Evolutionary conservation across 371 early-diverging fungal species (phyloP).

Genomic region (Lichtheimia ramosa): DNA sequence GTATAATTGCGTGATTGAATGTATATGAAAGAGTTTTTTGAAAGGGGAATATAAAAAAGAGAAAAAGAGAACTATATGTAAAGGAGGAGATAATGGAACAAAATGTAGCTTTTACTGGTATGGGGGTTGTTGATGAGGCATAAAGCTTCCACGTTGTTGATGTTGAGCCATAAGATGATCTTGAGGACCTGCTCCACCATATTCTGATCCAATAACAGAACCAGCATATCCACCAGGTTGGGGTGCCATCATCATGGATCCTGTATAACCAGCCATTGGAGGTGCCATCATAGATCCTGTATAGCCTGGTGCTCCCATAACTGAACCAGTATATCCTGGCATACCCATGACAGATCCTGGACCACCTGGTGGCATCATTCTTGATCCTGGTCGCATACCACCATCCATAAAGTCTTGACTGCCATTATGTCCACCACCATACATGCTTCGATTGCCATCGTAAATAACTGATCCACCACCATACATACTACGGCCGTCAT

Average conservation of each 20-base stretch:
- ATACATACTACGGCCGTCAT: slow-evolving; percentile 43
- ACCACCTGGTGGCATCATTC: not conserved
- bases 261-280: not conserved
- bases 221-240: not conserved
- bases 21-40: not conserved
- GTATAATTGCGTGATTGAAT: not conserved
- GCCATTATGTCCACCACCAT: not conserved
- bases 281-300: not conserved
- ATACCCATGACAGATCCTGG: not conserved
- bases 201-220: not conserved
- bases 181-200: not conserved
- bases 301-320: not conserved
- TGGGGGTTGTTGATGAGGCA: not conserved
- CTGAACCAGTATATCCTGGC: not conserved
- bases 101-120: not conserved
- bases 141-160: not conserved
- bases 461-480: slow-evolving; percentile 30
- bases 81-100: not conserved
- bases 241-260: not conserved
- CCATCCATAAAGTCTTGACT: no score
- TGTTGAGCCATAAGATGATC: not conserved
- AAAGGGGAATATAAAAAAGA: not conserved
- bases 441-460: not conserved
- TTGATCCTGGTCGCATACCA: not conserved
- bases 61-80: not conserved